Percentiles rank a stretch among this genome's conserved stretches.
phyloP scores from a whole-genome alignment of 495 filamentous ascomycete species.

The Cudoniella acicularis region DNA sequence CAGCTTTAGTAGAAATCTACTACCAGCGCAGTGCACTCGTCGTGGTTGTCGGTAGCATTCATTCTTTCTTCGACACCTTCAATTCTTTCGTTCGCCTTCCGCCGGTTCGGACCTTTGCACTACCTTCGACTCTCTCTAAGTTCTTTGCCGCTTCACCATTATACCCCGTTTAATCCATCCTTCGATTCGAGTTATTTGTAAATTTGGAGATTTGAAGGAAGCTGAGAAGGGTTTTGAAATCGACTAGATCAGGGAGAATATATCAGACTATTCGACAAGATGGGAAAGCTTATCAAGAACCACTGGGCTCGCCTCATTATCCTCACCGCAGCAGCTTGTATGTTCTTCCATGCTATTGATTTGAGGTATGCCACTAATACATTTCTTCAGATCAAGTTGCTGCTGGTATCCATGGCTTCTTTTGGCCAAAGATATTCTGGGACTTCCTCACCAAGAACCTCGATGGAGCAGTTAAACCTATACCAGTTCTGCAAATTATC shows the following conservation, averaged over 20 bases:
- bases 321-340: conserved; percentile 80
- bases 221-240: background rate
- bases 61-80: conserved; percentile 14
- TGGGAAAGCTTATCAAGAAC: conserved; percentile 99
- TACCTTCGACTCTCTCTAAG: conserved; percentile 3
- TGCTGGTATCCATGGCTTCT: conserved; percentile 80
- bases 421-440: conserved; percentile 99
- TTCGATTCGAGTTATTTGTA: conserved; percentile 16
- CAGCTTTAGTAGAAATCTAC: background rate
- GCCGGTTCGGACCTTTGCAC: conserved; percentile 23
- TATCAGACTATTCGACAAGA: conserved; percentile 37
- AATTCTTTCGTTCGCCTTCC: conserved; percentile 18
- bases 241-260: background rate
- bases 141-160: background rate
- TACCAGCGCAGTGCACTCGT: conserved; percentile 26
- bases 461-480: conserved; percentile 76
- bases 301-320: conserved; percentile 95
- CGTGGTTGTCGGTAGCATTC: conserved; percentile 26
- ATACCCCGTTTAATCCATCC: conserved; percentile 16
- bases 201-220: background rate
- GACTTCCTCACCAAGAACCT: conserved; percentile 93
- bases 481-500: conserved; percentile 88
- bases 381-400: conserved; percentile 70
- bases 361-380: conserved; percentile 29
- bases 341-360: conserved; percentile 31